phyloP scores from a whole-genome alignment of 176 grass and related monocot species.

The Hordeum marinum region DNA sequence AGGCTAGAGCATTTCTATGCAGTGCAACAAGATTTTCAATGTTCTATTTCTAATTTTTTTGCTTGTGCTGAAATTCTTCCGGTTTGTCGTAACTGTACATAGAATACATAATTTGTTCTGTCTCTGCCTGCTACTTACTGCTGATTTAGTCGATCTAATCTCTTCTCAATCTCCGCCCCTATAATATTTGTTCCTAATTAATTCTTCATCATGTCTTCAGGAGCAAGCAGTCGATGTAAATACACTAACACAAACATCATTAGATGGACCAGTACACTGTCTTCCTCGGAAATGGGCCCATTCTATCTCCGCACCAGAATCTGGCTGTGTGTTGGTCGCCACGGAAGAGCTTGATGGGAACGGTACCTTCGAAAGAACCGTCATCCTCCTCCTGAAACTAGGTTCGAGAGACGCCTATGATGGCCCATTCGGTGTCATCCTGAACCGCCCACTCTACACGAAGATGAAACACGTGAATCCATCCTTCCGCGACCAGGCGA shows the following conservation, averaged over 20 bases:
- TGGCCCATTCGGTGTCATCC: conserved; percentile 74
- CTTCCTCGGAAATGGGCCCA: conserved; percentile 80
- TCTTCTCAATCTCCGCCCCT: not conserved
- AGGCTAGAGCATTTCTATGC: not conserved
- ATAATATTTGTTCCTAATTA: not conserved
- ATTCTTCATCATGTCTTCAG: conserved; percentile 29
- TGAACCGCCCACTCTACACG: conserved; percentile 70
- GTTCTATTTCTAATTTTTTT: not conserved
- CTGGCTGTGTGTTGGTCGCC: conserved; percentile 72
- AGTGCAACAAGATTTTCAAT: not conserved
- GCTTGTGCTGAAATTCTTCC: not conserved
- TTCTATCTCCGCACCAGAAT: conserved; percentile 69
- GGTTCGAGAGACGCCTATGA: conserved; percentile 60
- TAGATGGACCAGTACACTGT: conserved; percentile 24
- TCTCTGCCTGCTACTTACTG: not conserved
- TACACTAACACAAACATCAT: conserved; percentile 8
- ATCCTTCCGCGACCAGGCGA: conserved; percentile 39
- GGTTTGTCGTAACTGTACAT: not conserved
- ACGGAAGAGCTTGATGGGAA: conserved; percentile 79
- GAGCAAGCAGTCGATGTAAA: conserved; percentile 42
- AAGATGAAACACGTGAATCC: conserved; percentile 73
- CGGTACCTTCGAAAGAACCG: conserved; percentile 63
- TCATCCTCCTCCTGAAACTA: conserved; percentile 65
- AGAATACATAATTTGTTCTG: not conserved
- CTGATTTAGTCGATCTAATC: not conserved